Evolutionary conservation across 805 yeast species (phyloP), one percentile per base, ranked within the genome.

Genomic region (Henningerozyma blattae): DNA sequence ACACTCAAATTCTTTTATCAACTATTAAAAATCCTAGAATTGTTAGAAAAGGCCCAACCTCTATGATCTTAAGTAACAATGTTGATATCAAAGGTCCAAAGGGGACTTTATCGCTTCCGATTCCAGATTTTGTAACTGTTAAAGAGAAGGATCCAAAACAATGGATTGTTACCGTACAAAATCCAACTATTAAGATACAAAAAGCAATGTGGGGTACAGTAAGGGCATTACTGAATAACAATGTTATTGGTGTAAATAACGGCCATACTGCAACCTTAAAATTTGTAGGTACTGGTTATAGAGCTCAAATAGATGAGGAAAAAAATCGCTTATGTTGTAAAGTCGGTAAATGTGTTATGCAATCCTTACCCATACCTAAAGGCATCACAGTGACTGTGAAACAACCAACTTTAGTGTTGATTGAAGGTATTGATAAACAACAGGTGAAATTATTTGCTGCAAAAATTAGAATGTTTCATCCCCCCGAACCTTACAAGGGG

Each of bases 401-500:
- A 14, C 70, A 77, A 5, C 95, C 95, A 13, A 83, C 95, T 5
- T 70, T 94, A 45, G 58, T 91, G 34, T 67, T 89, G 36, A 63
- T 91, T 18, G 94, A 84, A 61, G 97, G 98, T 18, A 63, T 76
- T 29, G 79, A 89, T 59, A 82, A 84, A 59, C 95, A 87, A 58
- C 77, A 78, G 53, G 87, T 91, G 32, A 79, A 75, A 52, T 67
- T 78, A 35, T 85, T 83, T 59, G 98, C 97, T 15, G 95, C 94
- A 13, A 73, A 75, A 37, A 67, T 91, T 44, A 77, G 97, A 58
- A 73, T 72, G 47, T 75, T 75, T 67, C 84, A 83, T 56, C 94
- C 94, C 40, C 99, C 99, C 30, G 99, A 91, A 64, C 96, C 96
- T 27, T 91, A 91, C 60, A 91, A 91, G 64, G 98, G 98, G 55